phyloP scores from a whole-genome alignment of 163 green algal genomes.

The Volvox carteri region DNA sequence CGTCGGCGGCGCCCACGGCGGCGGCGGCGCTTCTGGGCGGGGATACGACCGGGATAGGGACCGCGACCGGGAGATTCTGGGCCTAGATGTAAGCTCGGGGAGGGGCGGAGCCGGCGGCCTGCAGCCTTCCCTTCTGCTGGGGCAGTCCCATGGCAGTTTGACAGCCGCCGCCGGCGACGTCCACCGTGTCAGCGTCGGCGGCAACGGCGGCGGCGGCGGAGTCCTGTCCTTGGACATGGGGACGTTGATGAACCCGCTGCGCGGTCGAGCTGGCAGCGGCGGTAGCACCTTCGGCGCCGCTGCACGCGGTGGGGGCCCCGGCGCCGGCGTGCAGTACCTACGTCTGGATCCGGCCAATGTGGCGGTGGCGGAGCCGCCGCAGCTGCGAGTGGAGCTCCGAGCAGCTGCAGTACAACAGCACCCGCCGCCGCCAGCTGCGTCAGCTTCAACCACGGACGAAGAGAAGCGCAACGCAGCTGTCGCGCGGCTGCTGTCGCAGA shows the following conservation, averaged over 20 bases:
- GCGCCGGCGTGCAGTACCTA: slow-evolving; percentile 12
- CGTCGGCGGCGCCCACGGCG: too few species aligned
- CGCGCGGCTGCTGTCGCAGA: slow-evolving; percentile 18
- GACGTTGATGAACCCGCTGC: not conserved
- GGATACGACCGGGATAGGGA: not conserved
- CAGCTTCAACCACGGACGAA: not conserved
- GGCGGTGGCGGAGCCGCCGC: not conserved
- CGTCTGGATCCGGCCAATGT: not conserved
- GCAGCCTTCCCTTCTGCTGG: not conserved
- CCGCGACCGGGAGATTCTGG: not conserved
- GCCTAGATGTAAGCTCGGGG: not conserved
- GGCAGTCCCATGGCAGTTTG: not conserved
- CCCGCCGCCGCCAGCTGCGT: not conserved
- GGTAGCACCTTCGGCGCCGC: not conserved
- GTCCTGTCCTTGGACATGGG: not conserved
- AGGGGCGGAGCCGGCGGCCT: not conserved
- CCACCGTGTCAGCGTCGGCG: not conserved
- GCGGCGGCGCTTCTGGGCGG: not conserved
- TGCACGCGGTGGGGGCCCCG: not conserved
- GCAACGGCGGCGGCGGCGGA: not conserved
- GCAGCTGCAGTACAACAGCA: not conserved
- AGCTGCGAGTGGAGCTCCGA: not conserved
- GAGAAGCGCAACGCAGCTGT: slow-evolving; percentile 14
- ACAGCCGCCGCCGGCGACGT: not conserved
- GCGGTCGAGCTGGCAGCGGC: not conserved